These are phyloP conservation scores for Pseudogymnoascus sp. DNA, from an alignment of 2,329 filamentous ascomycete genomes.

Conservation along the genomic window DNA sequence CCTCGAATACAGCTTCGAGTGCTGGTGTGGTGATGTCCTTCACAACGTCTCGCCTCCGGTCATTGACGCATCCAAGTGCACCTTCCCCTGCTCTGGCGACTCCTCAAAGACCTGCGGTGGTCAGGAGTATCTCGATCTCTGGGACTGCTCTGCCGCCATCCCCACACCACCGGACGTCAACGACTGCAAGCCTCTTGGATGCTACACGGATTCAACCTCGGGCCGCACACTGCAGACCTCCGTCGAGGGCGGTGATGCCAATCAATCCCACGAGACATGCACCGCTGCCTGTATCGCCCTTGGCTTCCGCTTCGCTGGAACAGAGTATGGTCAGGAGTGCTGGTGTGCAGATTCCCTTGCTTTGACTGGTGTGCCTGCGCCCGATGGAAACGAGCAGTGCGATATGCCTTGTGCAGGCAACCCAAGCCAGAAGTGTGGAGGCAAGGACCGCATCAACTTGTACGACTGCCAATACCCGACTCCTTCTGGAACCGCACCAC, in stretches of 20 bases:
- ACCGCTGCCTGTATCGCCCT: not conserved
- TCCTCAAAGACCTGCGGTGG: constrained; percentile 17
- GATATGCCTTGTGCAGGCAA: constrained; percentile 18
- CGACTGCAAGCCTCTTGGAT: not conserved
- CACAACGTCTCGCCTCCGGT: not conserved
- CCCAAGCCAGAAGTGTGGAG: constrained; percentile 17
- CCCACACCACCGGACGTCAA: not conserved
- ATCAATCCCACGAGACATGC: not conserved
- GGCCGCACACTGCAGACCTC: not conserved
- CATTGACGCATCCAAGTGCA: constrained; percentile 16
- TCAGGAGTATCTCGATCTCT: constrained; percentile 15
- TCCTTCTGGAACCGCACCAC: not conserved
- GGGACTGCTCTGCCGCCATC: constrained; percentile 6
- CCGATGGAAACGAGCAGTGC: constrained; percentile 17
- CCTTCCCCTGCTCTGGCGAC: constrained; percentile 18
- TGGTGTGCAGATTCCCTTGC: constrained; percentile 5
- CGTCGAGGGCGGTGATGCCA: not conserved
- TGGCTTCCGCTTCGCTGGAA: not conserved
- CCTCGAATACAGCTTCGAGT: constrained; percentile 25
- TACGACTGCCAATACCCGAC: constrained; percentile 12
- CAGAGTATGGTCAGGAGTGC: not conserved
- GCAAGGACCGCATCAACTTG: constrained; percentile 15
- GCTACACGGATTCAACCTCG: constrained; percentile 5
- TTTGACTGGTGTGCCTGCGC: constrained; percentile 15
- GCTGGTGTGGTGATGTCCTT: constrained; percentile 12